Base-by-base conservation (phyloP, 2,329 filamentous ascomycete genomes). In the Colletotrichum sansevieriae region DNA sequence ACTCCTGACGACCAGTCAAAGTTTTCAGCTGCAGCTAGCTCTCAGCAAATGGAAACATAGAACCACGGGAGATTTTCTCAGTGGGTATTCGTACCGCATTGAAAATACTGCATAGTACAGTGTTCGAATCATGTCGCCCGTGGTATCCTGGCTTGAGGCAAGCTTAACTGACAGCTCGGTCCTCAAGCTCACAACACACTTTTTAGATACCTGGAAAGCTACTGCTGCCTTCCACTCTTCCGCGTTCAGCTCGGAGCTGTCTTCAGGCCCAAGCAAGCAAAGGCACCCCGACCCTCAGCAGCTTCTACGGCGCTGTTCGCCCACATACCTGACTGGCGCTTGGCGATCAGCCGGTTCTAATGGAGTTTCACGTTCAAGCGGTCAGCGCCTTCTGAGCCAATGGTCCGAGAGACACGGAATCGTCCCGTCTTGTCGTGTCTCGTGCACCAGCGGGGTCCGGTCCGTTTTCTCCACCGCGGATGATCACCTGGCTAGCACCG, bases 401-500 rank as follows among this genome's bases (percentile, higher is more conserved):
- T 68, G 55, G 65, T 65, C 65, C 49, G 20, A 59, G 41, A 47
- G 41, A 39, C 29, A 54, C 29, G 54, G 33, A 68, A 68, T 52
- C 65, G 56, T 58, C 51, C 60, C 65, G 60, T 68, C 54, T 68
- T 35, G 55, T 56, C 62, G 37, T 65, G 65, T 65, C 65, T 65
- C 65, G 65, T 68, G 62, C 62, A 43, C 55, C 33, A 43, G 62
- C 54, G 65, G 65, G 63, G 43, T 64, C 29, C 57, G 63, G 51
- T 66, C 67, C 58, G 67, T 57, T 47, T 67, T 68, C 51, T 54
- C 67, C 69, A 71, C 56, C 15, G 57, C 69, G 65, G 69, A 70
- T 71, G 69, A 71, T 71, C 65, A 71, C 61, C 69, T 71, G 69
- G 55, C 46, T 60, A 65, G 68, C 54, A 65, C 68, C 55, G 65